Base-by-base conservation (phyloP, 805 yeast species). In the Zygotorulaspora florentina region DNA sequence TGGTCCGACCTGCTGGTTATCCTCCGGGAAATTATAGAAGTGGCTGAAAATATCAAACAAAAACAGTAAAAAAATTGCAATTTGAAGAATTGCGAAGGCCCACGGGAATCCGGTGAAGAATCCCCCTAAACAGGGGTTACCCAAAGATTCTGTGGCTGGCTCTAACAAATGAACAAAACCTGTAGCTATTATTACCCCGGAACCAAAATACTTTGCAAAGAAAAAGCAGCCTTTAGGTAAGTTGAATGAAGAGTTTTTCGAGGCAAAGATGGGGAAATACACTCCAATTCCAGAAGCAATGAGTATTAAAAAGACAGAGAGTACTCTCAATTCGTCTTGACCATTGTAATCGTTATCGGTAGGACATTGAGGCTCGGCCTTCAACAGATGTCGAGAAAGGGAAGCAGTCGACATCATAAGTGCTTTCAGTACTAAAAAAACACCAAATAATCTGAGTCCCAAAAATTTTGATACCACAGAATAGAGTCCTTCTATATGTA, bases 131-230 rank as follows among this genome's bases (percentile, higher is more conserved):
- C 89, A 83, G 7, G 67, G 74, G 35, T 73, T 57, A 1, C 69
- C 54, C 39, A 83, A 68, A 4, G 76, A 69, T n/a, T 80, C 83
- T 48, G 70, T 64, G 8, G 88, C 87, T 0, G 87, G 87, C 51
- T 76, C 71, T 43, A 84, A 64, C 44, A 83, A 65, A 64, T 83
- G 90, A 25, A 84, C 77, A 54, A 84, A 81, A 0, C 87, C 84
- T 2, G 89, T 83, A 13, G 88, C 85, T 12, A 83, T 73, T 55
- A 84, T 83, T 40, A 83, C 25, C 11, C 38, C 38, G 8, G 38
- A 35, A 35, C 38, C 38, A 35, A 35, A 35, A 35, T 87, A 47
- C 57, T 83, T 84, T 42, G 84, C 79, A 40, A 79, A 60, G 61
- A 82, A 80, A 63, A 82, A 83, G 50, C 79, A 73, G 78, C 79